Evolutionary conservation across 345 rosid species (phyloP), one percentile per base, ranked within the genome.

Genomic region (Chamaenerion angustifolium): DNA sequence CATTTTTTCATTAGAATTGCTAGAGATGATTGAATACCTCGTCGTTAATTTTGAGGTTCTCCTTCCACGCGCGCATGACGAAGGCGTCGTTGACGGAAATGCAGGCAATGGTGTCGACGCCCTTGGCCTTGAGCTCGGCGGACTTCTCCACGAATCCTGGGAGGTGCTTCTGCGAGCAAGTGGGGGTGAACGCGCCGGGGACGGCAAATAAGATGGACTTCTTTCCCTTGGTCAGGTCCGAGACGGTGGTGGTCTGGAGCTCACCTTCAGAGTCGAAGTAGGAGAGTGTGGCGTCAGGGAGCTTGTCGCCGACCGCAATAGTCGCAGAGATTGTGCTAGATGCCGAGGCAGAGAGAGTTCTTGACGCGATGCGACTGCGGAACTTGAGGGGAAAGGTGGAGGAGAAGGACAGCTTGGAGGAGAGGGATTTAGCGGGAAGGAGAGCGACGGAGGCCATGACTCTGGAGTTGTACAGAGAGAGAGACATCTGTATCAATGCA

Each of bases 151-250:
- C 81, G 79, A 85, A 90, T 11, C 95, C 84, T 0, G 98, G 92
- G 14, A 83, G 82, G 71, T 90, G 98, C 52, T 90, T 85, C 58
- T 85, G 98, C 0, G 94, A 85, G 62, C 95, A 90, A 6, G 94
- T 90, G 10, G 95, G 95, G 0, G 98, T 90, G 75, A 89, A 89
- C 6, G 97, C 97, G 6, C 95, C 94, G 0, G 95, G 95, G 21
- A 89, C 88, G 40, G 94, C 88, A 78, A 90, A 83, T 16, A 90
- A 70, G 72, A 90, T 69, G 42, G 88, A 10, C 61, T 79, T 90
- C 62, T 85, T 85, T 2, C 85, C 83, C 55, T 81, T 45, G 3
- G 88, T 81, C 27, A 90, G 74, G 65, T 79, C 64, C 44, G 95
- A 79, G 59, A 89, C 56, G 49, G 94, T 74, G 51, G 80, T 78